phyloP scores from a whole-genome alignment of 2,329 filamentous ascomycete genomes.

The Triangularia setosa region DNA sequence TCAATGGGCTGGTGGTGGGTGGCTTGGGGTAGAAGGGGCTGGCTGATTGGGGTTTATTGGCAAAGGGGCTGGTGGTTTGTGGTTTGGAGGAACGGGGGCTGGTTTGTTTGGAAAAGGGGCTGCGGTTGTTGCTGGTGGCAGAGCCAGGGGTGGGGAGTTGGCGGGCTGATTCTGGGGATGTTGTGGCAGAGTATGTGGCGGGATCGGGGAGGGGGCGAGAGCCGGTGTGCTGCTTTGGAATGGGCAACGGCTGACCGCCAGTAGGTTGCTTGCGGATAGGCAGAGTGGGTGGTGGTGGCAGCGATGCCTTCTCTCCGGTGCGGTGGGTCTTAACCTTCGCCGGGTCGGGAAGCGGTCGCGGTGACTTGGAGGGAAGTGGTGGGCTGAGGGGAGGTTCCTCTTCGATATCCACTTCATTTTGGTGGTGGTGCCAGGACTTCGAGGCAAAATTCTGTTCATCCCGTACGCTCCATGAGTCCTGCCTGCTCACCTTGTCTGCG shows the following conservation, averaged over 20 bases:
- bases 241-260: constrained; percentile 19
- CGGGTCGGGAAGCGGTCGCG: constrained; percentile 42
- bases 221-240: constrained; percentile 28
- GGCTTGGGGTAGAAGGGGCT: background rate
- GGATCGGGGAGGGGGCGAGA: constrained; percentile 44
- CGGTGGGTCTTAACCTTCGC: constrained; percentile 32
- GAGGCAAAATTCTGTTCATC: constrained; percentile 63
- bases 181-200: constrained; percentile 22
- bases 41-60: background rate
- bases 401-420: constrained; percentile 32
- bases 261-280: constrained; percentile 35
- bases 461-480: constrained; percentile 57
- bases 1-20: background rate
- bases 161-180: constrained; percentile 6
- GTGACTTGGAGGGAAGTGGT: constrained; percentile 29
- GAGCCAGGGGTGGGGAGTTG: background rate
- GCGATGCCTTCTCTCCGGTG: constrained; percentile 30
- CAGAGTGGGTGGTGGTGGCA: constrained; percentile 41
- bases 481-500: constrained; percentile 44
- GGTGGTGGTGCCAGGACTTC: constrained; percentile 47
- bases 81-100: constrained; percentile 2
- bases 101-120: background rate
- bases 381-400: constrained; percentile 21
- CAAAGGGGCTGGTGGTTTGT: background rate
- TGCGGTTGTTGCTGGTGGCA: background rate